A percentile compares a stretch with the other conserved stretches of the same genome.
Evolutionary conservation across 768 basidiomycete genomes (phyloP).

Genomic region (Russula sp.): DNA sequence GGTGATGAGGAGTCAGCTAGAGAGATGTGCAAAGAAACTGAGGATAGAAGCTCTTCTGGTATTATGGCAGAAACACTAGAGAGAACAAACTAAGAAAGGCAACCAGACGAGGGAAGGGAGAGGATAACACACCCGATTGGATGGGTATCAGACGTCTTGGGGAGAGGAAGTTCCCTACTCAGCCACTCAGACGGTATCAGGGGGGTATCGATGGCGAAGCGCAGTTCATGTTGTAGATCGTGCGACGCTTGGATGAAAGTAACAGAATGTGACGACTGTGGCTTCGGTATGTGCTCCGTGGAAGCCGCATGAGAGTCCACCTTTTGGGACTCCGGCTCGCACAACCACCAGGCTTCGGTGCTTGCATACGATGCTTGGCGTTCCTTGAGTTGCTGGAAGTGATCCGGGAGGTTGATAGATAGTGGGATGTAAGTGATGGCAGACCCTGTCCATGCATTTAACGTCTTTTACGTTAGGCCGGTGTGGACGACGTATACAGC

Average conservation of each 20-base stretch:
- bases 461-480: background rate
- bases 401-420: conserved; percentile 21
- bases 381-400: conserved; percentile 19
- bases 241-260: conserved; percentile 7
- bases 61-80: conserved; percentile 56
- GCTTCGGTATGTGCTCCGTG: background rate
- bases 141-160: conserved; percentile 22
- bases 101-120: background rate
- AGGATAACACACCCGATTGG: conserved; percentile 16
- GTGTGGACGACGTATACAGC: background rate
- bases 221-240: conserved; percentile 24
- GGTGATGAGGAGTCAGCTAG: conserved; percentile 31
- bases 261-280: conserved; percentile 2
- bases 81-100: conserved; percentile 25
- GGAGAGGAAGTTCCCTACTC: conserved; percentile 11
- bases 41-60: conserved; percentile 47
- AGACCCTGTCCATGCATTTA: conserved; percentile 12
- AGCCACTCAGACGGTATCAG: conserved; percentile 15
- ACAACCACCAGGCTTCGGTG: conserved; percentile 22
- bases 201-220: conserved; percentile 24
- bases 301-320: background rate
- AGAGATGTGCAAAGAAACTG: conserved; percentile 42
- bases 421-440: conserved; percentile 19
- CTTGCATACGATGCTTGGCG: conserved; percentile 18
- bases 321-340: conserved; percentile 3